These are phyloP conservation scores for Helotiales sp. DNA, from an alignment of 2,329 filamentous ascomycete species.

Conservation along the genomic window DNA sequence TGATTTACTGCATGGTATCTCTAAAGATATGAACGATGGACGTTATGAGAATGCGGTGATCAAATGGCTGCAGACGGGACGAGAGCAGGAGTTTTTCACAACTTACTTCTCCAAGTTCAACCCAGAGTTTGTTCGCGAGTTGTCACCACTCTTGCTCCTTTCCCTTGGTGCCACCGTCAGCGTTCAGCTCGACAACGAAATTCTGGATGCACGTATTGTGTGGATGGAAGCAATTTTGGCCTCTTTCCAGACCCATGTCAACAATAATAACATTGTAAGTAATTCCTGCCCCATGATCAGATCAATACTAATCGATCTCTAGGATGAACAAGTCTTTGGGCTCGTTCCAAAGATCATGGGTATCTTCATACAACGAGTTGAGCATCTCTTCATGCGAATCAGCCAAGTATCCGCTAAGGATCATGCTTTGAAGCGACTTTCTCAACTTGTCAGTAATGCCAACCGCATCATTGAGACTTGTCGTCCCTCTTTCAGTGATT, in stretches of 20 bases:
- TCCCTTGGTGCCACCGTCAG: slow-evolving; percentile 66
- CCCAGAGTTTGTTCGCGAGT: slow-evolving; percentile 52
- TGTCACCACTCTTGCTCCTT: slow-evolving; percentile 62
- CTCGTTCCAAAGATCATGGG: slow-evolving; percentile 59
- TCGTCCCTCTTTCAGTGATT: slow-evolving; percentile 15
- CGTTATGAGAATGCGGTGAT: slow-evolving; percentile 64
- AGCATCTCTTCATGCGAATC: slow-evolving; percentile 53
- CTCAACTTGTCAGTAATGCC: slow-evolving; percentile 40
- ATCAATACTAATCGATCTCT: slow-evolving; percentile 28
- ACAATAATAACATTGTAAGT: slow-evolving; percentile 36
- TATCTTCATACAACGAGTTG: slow-evolving; percentile 52
- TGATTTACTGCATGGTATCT: slow-evolving; percentile 58
- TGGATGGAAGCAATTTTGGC: slow-evolving; percentile 63
- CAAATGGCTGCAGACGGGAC: slow-evolving; percentile 65
- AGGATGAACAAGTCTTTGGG: slow-evolving; percentile 56
- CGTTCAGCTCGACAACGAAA: slow-evolving; percentile 53
- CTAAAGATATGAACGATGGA: slow-evolving; percentile 59
- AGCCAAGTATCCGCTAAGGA: slow-evolving; percentile 49
- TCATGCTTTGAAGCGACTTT: slow-evolving; percentile 48
- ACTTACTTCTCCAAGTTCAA: slow-evolving; percentile 52
- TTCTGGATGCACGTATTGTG: slow-evolving; percentile 55
- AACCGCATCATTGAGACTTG: slow-evolving; percentile 33
- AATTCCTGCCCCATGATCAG: background rate
- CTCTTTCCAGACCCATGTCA: slow-evolving; percentile 42
- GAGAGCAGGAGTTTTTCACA: slow-evolving; percentile 63